Conservation (phyloP, 441 rosid species). For the Populus hybrid region DNA sequence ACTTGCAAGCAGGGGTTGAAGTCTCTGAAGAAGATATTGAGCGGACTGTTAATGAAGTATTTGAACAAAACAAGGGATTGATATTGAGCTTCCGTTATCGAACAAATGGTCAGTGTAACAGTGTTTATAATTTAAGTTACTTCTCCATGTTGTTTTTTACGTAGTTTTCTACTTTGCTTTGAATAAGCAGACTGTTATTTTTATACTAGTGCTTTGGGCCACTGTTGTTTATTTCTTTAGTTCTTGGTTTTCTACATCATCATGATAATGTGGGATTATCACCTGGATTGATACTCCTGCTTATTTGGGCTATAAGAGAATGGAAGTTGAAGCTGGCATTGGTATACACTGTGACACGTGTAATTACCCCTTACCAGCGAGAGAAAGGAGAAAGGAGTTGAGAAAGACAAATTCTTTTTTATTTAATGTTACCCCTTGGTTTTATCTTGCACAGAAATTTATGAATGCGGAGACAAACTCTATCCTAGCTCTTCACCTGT, state of each 20-base stretch:
- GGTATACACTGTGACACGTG: no score
- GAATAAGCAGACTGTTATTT: background rate
- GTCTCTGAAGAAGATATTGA: slow-evolving; percentile 73
- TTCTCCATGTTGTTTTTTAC: background rate
- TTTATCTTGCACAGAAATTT: no score
- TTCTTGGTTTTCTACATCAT: background rate
- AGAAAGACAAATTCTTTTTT: no score
- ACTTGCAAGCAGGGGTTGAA: slow-evolving; percentile 63
- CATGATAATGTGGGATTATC: background rate
- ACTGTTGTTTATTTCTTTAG: background rate
- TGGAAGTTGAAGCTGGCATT: no score
- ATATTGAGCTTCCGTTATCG: slow-evolving; percentile 78
- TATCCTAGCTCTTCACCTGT: no score
- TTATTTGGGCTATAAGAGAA: background rate
- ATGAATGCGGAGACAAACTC: no score
- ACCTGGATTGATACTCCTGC: no score
- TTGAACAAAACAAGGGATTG: slow-evolving; percentile 56
- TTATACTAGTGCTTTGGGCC: background rate
- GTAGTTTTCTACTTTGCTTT: background rate
- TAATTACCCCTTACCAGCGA: no score
- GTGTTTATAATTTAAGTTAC: slow-evolving; percentile 18
- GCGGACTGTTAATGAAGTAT: slow-evolving; percentile 47
- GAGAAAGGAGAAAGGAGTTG: no score
- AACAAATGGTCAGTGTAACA: slow-evolving; percentile 76
- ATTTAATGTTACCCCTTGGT: no score